Conservation (phyloP, 1,139 yeast genomes). For the Magnusiomyces suaveolens region DNA sequence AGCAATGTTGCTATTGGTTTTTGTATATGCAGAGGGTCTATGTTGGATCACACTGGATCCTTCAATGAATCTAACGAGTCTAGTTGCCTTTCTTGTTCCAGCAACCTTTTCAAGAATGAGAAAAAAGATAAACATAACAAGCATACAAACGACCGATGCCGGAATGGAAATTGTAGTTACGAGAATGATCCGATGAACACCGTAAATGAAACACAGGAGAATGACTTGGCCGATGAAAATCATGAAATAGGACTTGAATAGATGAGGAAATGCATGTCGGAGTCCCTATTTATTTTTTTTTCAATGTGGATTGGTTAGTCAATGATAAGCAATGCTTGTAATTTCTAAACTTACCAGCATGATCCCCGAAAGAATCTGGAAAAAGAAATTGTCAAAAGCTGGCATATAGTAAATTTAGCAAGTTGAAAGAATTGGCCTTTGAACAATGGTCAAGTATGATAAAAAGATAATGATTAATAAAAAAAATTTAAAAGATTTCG, state of each 20-base stretch:
- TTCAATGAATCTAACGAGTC: slow-evolving; percentile 41
- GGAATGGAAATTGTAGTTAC: slow-evolving; percentile 54
- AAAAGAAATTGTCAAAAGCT: too few relatives aligned
- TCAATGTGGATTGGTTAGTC: too few relatives aligned
- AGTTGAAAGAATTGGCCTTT: too few relatives aligned
- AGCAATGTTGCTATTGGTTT: too few relatives aligned
- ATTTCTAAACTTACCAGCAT: not conserved
- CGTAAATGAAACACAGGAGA: slow-evolving; percentile 45
- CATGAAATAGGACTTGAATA: slow-evolving; percentile 8
- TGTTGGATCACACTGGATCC: too few relatives aligned
- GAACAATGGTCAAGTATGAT: too few relatives aligned
- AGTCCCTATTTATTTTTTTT: too few relatives aligned
- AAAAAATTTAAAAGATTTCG: too few relatives aligned
- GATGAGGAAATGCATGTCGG: slow-evolving; percentile 5
- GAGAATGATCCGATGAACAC: slow-evolving; percentile 46
- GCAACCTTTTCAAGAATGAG: slow-evolving; percentile 32
- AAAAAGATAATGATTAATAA: too few relatives aligned
- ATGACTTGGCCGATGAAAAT: slow-evolving; percentile 15
- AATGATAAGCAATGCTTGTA: too few relatives aligned
- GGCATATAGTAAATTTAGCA: not conserved
- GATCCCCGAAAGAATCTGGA: not conserved
- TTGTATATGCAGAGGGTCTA: too few relatives aligned
- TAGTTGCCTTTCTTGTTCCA: slow-evolving; percentile 37
- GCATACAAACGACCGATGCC: slow-evolving; percentile 67
- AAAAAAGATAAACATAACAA: slow-evolving; percentile 46